phyloP scores from a whole-genome alignment of 805 yeast genomes.

The Kluyveromyces lactis region DNA sequence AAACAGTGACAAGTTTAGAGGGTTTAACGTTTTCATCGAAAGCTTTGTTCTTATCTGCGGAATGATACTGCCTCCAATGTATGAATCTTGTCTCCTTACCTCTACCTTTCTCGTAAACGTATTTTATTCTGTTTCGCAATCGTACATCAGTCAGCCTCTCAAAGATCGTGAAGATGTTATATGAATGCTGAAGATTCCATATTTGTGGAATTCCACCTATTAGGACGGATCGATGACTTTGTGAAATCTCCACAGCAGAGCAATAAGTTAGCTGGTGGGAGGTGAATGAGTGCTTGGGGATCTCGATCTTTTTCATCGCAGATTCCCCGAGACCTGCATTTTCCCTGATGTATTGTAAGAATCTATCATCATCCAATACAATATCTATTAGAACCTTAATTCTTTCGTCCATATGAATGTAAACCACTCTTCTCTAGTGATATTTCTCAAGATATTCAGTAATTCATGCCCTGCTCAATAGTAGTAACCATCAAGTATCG shows the following conservation, averaged over 20 bases:
- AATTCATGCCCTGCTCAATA: no score
- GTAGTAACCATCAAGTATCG: no score
- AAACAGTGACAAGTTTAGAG: not conserved
- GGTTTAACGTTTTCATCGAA: not conserved
- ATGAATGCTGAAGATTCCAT: constrained; percentile 35
- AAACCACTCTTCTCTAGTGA: not conserved
- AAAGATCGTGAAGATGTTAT: constrained; percentile 7
- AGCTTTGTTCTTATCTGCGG: constrained; percentile 1
- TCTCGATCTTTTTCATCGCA: constrained; percentile 10
- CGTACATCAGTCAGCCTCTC: constrained; percentile 4
- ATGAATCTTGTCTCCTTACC: not conserved
- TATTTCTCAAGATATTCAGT: no score
- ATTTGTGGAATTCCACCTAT: constrained; percentile 52
- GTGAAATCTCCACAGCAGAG: constrained; percentile 39
- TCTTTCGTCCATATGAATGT: constrained; percentile 3
- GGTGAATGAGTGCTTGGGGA: constrained; percentile 52
- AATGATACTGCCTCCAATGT: not conserved
- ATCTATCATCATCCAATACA: constrained; percentile 16
- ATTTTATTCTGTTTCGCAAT: constrained; percentile 4
- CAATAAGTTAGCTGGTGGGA: constrained; percentile 51
- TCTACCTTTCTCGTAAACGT: not conserved
- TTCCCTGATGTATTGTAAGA: constrained; percentile 10
- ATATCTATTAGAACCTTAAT: constrained; percentile 9
- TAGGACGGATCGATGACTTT: constrained; percentile 39
- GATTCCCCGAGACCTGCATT: constrained; percentile 2